Evolutionary conservation across 2,329 filamentous ascomycete species (phyloP).

Genomic region (Neonectria sp.): DNA sequence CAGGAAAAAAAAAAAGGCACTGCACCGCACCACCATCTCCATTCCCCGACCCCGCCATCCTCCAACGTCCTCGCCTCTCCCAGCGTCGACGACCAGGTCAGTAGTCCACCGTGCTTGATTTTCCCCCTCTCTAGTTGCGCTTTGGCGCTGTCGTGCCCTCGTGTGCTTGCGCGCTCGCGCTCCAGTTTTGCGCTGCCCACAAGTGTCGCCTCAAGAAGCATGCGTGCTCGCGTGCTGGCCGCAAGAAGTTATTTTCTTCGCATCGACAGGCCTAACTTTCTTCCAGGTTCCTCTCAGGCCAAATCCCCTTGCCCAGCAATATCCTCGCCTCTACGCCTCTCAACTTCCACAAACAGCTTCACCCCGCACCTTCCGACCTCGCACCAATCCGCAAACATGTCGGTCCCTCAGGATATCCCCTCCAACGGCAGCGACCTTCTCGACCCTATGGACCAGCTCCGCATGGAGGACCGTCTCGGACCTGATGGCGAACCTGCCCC

Average conservation of each 20-base stretch:
- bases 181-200: constrained; percentile 28
- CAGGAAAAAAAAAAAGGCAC: constrained; percentile 50
- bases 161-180: constrained; percentile 11
- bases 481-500: constrained; percentile 84
- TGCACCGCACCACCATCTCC: constrained; percentile 43
- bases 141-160: constrained; percentile 1
- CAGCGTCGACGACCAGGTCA: constrained; percentile 46
- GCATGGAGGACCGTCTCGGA: constrained; percentile 76
- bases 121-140: neutral
- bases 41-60: constrained; percentile 40
- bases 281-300: constrained; percentile 27
- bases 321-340: constrained; percentile 22
- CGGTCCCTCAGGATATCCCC: constrained; percentile 72
- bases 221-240: constrained; percentile 36
- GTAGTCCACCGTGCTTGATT: constrained; percentile 23
- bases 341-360: constrained; percentile 32
- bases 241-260: constrained; percentile 8
- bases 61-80: constrained; percentile 42
- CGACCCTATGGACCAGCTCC: constrained; percentile 76
- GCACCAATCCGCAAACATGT: constrained; percentile 65
- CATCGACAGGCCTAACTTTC: constrained; percentile 20
- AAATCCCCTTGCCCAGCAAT: constrained; percentile 23
- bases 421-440: constrained; percentile 73
- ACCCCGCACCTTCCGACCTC: constrained; percentile 37
- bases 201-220: constrained; percentile 14